These are phyloP conservation scores for Lichtheimia hyalospora DNA, from an alignment of 371 early-diverging fungal species.

Conservation along the genomic window DNA sequence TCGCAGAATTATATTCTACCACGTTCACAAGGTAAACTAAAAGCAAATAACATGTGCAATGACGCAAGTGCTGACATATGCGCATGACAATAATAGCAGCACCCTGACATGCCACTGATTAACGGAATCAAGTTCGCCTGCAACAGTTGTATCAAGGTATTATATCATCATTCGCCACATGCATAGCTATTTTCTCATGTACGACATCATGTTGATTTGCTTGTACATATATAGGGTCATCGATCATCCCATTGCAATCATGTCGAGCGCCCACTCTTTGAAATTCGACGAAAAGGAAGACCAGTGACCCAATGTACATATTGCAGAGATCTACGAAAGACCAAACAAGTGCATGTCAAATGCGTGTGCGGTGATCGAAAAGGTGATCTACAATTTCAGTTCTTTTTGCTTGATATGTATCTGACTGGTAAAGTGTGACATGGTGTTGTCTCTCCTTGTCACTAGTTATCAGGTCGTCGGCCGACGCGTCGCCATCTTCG, in stretches of 20 bases:
- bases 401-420: neutral
- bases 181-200: neutral
- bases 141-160: constrained; percentile 34
- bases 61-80: too few relatives aligned
- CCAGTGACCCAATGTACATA: constrained; percentile 26
- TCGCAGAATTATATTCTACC: constrained; percentile 1
- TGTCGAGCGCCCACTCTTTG: constrained; percentile 46
- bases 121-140: constrained; percentile 36
- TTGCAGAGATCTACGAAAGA: constrained; percentile 29
- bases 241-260: constrained; percentile 66
- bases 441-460: neutral
- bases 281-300: constrained; percentile 24
- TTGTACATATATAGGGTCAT: constrained; percentile 47
- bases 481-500: neutral
- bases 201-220: neutral
- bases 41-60: constrained; percentile 1
- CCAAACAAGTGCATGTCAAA: constrained; percentile 29
- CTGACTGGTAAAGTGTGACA: neutral
- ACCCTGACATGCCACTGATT: constrained; percentile 12
- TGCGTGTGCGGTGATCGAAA: constrained; percentile 22
- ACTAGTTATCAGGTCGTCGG: too few relatives aligned
- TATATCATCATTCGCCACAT: constrained; percentile 1
- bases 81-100: neutral
- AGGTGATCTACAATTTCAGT: constrained; percentile 1
- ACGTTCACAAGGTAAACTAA: neutral